These are phyloP conservation scores for Colletotrichum cordylinicola DNA, from an alignment of 2,329 filamentous ascomycete species.

Conservation along the genomic window DNA sequence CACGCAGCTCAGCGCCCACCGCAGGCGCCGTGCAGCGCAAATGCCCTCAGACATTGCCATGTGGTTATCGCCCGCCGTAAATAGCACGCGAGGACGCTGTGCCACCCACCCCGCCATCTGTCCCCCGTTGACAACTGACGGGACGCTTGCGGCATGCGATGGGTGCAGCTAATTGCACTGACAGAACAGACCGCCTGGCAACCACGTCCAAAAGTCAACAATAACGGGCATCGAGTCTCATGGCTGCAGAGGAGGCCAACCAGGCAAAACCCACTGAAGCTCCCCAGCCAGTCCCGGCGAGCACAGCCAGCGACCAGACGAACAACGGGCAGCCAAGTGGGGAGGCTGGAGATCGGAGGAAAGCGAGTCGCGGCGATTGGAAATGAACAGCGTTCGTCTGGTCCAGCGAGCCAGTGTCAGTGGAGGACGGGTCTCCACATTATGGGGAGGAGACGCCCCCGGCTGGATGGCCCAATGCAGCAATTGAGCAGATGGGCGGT, in stretches of 20 bases:
- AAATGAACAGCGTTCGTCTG: conserved; percentile 21
- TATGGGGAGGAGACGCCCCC: neutral
- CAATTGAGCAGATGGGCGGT: conserved; percentile 19
- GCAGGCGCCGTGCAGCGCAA: neutral
- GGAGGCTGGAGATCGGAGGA: conserved; percentile 13
- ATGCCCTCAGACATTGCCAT: conserved; percentile 18
- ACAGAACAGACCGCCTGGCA: neutral
- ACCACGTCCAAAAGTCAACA: neutral
- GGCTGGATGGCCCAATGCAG: conserved; percentile 6
- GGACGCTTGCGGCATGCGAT: neutral
- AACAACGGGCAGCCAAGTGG: neutral
- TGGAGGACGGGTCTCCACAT: conserved; percentile 1
- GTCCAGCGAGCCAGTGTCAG: neutral
- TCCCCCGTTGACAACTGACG: neutral
- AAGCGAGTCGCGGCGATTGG: conserved; percentile 17
- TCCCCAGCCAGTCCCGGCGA: neutral
- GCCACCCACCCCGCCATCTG: conserved; percentile 3
- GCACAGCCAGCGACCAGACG: neutral
- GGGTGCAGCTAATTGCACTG: neutral
- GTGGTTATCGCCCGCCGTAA: conserved; percentile 5
- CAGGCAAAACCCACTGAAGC: neutral
- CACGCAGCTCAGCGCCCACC: neutral
- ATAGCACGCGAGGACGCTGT: conserved; percentile 14
- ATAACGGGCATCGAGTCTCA: neutral
- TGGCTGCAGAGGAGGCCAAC: neutral